Evolutionary conservation across 1,139 yeast genomes (phyloP).

Genomic region (Zygotorulaspora mrakii): DNA sequence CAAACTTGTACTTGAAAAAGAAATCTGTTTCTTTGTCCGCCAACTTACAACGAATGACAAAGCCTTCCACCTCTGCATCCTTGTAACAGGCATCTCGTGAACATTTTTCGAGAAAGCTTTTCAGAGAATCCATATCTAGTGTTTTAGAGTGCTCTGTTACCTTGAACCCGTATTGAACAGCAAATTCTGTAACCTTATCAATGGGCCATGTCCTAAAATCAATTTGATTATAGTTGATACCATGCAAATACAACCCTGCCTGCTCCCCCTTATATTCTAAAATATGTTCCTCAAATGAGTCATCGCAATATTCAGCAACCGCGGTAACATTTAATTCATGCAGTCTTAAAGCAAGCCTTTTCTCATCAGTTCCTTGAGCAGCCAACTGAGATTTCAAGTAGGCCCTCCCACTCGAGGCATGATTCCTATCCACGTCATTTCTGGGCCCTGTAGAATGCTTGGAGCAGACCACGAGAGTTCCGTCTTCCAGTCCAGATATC

Average conservation of each 20-base stretch:
- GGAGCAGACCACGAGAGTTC: constrained; percentile 76
- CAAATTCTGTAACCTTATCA: constrained; percentile 56
- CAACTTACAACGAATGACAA: constrained; percentile 66
- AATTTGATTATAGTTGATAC: constrained; percentile 67
- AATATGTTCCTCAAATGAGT: constrained; percentile 89
- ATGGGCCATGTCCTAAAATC: constrained; percentile 64
- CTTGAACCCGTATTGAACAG: constrained; percentile 68
- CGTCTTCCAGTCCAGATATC: constrained; percentile 70
- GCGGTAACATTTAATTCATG: constrained; percentile 63
- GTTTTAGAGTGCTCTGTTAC: constrained; percentile 46
- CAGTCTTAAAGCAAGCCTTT: constrained; percentile 55
- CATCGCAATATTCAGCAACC: constrained; percentile 92
- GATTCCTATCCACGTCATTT: constrained; percentile 55
- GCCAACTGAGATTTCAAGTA: constrained; percentile 55
- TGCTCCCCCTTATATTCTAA: constrained; percentile 59
- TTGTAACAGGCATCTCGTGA: constrained; percentile 69
- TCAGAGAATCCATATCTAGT: constrained; percentile 42
- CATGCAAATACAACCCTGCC: constrained; percentile 87
- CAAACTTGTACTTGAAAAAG: constrained; percentile 91
- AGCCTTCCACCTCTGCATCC: constrained; percentile 81
- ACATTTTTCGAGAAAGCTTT: constrained; percentile 51
- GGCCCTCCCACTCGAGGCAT: constrained; percentile 68
- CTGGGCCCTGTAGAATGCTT: constrained; percentile 82
- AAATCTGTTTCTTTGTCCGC: constrained; percentile 42
- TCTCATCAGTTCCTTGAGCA: constrained; percentile 39